phyloP scores from a whole-genome alignment of 2,329 filamentous ascomycete genomes.

The Xylariaceae sp. region DNA sequence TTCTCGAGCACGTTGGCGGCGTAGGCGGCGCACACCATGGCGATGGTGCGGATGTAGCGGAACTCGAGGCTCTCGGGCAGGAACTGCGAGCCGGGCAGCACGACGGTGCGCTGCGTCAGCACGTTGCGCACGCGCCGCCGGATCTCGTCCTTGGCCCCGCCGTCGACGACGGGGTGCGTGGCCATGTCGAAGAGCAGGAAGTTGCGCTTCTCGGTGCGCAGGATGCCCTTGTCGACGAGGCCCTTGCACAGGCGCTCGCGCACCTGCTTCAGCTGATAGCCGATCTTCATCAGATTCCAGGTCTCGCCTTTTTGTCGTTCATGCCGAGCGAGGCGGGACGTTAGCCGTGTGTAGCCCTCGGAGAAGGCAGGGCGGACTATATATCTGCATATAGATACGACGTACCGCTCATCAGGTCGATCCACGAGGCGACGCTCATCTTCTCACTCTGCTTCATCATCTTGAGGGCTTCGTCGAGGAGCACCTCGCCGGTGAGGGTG shows the following conservation, averaged over 20 bases:
- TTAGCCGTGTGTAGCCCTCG: no score
- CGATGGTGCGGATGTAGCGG: slow-evolving; percentile 81
- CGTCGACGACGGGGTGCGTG: slow-evolving; percentile 92
- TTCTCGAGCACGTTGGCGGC: slow-evolving; percentile 98
- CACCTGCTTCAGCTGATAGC: slow-evolving; percentile 98
- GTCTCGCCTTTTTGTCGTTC: slow-evolving; percentile 82
- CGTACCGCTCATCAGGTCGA: slow-evolving; percentile 96
- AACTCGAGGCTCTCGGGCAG: slow-evolving; percentile 92
- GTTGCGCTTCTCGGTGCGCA: slow-evolving; percentile 98
- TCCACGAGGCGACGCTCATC: slow-evolving; percentile 99
- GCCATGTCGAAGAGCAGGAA: slow-evolving; percentile 99
- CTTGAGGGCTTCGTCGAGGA: slow-evolving; percentile 95
- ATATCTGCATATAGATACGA: slow-evolving; percentile 6
- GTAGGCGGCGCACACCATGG: slow-evolving; percentile 97
- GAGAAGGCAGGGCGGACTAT: no score
- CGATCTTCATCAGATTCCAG: slow-evolving; percentile 99
- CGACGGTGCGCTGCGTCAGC: slow-evolving; percentile 87
- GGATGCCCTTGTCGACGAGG: slow-evolving; percentile 95
- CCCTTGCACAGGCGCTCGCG: slow-evolving; percentile 95
- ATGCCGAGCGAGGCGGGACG: slow-evolving; percentile 1
- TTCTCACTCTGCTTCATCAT: slow-evolving; percentile 99
- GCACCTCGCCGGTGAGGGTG: slow-evolving; percentile 89
- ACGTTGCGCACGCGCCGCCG: slow-evolving; percentile 85
- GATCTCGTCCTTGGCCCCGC: slow-evolving; percentile 96
- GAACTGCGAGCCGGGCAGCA: slow-evolving; percentile 79